A percentile compares a stretch with the other conserved stretches of the same genome.
phyloP scores from a whole-genome alignment of 164 flowering plant species.

The Kingdonia uniflora region DNA sequence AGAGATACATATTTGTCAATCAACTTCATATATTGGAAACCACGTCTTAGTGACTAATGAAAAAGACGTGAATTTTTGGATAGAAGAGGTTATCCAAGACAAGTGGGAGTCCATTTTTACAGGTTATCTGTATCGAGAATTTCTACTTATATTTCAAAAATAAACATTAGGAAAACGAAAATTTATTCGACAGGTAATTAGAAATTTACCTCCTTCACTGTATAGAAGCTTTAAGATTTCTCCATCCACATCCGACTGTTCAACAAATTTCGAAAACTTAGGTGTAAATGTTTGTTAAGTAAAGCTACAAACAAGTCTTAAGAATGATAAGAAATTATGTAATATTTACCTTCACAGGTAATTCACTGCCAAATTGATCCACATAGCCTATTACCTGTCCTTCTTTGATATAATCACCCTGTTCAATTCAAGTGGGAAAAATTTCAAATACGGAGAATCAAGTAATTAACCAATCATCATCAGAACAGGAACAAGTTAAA shows the following conservation, averaged over 20 bases:
- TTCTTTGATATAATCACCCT: conserved; percentile 84
- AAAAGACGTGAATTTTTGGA: too few species aligned
- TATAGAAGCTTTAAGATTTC: conserved; percentile 67
- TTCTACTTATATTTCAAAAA: too few species aligned
- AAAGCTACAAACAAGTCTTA: background rate
- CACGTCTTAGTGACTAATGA: too few species aligned
- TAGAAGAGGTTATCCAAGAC: too few species aligned
- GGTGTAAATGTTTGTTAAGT: conserved; percentile 3
- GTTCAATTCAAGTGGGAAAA: conserved; percentile 6
- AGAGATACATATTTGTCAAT: too few species aligned
- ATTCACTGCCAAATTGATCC: conserved; percentile 76
- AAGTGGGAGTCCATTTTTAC: too few species aligned
- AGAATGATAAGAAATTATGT: background rate
- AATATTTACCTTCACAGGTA: conserved; percentile 63
- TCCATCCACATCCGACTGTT: conserved; percentile 87
- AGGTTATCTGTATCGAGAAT: too few species aligned
- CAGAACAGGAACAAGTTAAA: too few species aligned
- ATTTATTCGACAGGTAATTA: conserved; percentile 4
- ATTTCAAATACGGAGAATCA: background rate
- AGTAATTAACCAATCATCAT: background rate
- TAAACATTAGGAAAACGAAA: too few species aligned
- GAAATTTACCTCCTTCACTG: conserved; percentile 65
- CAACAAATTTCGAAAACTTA: conserved; percentile 9
- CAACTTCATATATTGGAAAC: too few species aligned
- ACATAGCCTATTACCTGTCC: conserved; percentile 83